Evolutionary conservation across 495 filamentous ascomycete genomes (phyloP).

Genomic region (Hypoxylon subgilvum): DNA sequence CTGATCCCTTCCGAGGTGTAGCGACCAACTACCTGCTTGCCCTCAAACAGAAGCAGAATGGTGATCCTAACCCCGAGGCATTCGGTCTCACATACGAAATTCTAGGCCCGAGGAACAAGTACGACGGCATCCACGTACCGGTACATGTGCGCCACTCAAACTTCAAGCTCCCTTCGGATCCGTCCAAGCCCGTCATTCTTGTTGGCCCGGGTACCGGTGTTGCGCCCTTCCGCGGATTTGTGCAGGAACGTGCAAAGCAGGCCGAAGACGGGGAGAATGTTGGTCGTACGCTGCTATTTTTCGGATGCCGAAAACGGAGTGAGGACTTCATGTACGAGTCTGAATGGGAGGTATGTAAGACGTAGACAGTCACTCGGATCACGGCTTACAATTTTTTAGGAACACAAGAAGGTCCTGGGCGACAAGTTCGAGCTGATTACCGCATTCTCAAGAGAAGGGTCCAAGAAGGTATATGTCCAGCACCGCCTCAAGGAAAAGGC

Average conservation of each 20-base stretch:
- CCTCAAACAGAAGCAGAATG: constrained; percentile 95
- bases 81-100: constrained; percentile 90
- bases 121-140: constrained; percentile 93
- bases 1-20: constrained; percentile 88
- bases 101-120: constrained; percentile 91
- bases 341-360: constrained; percentile 86
- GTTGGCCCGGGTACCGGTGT: constrained; percentile 97
- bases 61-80: constrained; percentile 81
- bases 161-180: constrained; percentile 98
- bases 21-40: constrained; percentile 97
- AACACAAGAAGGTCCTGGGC: constrained; percentile 80
- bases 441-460: constrained; percentile 87
- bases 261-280: constrained; percentile 81
- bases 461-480: constrained; percentile 95
- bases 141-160: constrained; percentile 98
- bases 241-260: constrained; percentile 87
- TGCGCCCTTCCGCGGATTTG: constrained; percentile 92
- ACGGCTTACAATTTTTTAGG: constrained; percentile 55
- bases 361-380: background rate
- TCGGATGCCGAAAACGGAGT: constrained; percentile 80
- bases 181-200: constrained; percentile 91
- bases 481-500: constrained; percentile 85
- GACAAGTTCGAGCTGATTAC: constrained; percentile 86
- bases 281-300: constrained; percentile 90
- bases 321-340: constrained; percentile 94